A percentile compares a stretch with the other conserved stretches of the same genome.
These are phyloP conservation scores for Acacia acuminata DNA, from an alignment of 306 rosid genomes.

Conservation along the genomic window DNA sequence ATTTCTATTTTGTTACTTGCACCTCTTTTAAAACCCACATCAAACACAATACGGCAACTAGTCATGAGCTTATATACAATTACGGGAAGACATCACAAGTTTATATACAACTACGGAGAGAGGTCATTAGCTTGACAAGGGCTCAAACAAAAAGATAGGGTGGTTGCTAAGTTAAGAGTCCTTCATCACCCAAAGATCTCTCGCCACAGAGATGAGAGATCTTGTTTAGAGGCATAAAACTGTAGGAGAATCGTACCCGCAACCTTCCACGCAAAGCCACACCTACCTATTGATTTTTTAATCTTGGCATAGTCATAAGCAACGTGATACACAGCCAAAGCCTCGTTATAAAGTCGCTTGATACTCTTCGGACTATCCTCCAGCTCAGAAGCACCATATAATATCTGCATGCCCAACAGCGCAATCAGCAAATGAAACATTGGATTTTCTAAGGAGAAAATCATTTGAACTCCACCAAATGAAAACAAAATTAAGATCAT, in stretches of 20 bases:
- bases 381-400: conserved; percentile 49
- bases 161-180: background rate
- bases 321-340: conserved; percentile 59
- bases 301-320: conserved; percentile 48
- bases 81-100: background rate
- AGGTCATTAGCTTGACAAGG: background rate
- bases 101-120: background rate
- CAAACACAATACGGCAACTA: background rate
- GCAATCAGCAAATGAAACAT: conserved; percentile 11
- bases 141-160: background rate
- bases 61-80: too few species aligned
- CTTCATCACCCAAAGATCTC: conserved; percentile 39
- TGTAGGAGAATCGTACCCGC: conserved; percentile 60
- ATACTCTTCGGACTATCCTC: conserved; percentile 42
- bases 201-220: conserved; percentile 45
- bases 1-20: too few species aligned
- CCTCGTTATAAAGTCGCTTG: conserved; percentile 53
- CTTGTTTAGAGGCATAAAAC: conserved; percentile 30
- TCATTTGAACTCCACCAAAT: too few species aligned
- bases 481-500: too few species aligned
- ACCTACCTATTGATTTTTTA: background rate
- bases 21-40: too few species aligned
- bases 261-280: conserved; percentile 68
- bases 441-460: background rate
- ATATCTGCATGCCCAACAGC: conserved; percentile 34